phyloP scores from a whole-genome alignment of 768 basidiomycete species.

The Trametes maxima region DNA sequence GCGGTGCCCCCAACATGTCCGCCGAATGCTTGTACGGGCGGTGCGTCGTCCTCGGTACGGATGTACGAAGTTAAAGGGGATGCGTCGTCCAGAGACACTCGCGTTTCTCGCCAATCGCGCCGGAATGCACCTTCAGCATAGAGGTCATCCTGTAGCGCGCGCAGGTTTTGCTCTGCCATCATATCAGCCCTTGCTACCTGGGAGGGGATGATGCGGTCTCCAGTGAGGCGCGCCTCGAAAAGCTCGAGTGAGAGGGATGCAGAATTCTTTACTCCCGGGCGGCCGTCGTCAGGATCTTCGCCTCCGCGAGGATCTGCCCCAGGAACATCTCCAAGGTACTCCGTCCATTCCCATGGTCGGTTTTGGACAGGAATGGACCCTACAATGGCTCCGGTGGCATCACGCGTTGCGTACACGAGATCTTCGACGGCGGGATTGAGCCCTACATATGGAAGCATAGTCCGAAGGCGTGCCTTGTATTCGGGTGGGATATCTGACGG shows the following conservation, averaged over 20 bases:
- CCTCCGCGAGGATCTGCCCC: slow-evolving; percentile 41
- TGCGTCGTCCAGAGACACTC: slow-evolving; percentile 47
- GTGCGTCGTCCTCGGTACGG: slow-evolving; percentile 29
- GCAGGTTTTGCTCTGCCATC: slow-evolving; percentile 32
- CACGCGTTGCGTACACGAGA: slow-evolving; percentile 60
- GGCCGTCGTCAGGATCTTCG: slow-evolving; percentile 43
- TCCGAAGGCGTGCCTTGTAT: slow-evolving; percentile 57
- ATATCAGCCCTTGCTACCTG: slow-evolving; percentile 40
- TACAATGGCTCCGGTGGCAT: slow-evolving; percentile 52
- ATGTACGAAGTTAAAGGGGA: slow-evolving; percentile 8
- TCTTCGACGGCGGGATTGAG: slow-evolving; percentile 53
- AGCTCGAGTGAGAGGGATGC: slow-evolving; percentile 72
- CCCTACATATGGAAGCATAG: slow-evolving; percentile 60
- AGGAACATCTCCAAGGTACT: slow-evolving; percentile 66
- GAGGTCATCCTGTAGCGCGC: slow-evolving; percentile 68
- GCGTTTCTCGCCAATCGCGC: slow-evolving; percentile 78
- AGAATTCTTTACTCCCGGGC: slow-evolving; percentile 57
- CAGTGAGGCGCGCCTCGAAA: slow-evolving; percentile 67
- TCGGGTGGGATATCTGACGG: slow-evolving; percentile 58
- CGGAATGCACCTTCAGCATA: slow-evolving; percentile 64
- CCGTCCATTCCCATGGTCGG: slow-evolving; percentile 87
- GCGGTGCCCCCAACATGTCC: slow-evolving; percentile 11
- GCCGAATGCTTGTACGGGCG: slow-evolving; percentile 32
- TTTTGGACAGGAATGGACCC: slow-evolving; percentile 61
- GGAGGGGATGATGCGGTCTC: slow-evolving; percentile 49